Evolutionary conservation across 306 rosid species (phyloP).

Genomic region (Cicer bijugum): DNA sequence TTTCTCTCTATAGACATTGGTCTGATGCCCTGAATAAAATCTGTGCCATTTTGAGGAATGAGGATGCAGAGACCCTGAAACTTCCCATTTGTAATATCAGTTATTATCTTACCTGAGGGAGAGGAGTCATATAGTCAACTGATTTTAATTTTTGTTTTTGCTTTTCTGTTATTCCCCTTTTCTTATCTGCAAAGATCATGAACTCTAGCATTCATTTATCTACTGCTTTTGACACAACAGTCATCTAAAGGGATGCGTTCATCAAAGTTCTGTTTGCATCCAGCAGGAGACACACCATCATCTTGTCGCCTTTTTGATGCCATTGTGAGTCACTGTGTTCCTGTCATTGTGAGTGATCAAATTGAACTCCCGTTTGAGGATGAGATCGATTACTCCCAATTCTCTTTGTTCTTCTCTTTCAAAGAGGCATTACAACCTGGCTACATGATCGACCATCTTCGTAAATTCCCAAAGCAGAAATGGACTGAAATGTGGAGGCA

Average conservation of each 20-base stretch:
- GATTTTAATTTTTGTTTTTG: not conserved
- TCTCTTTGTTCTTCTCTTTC: slow-evolving; percentile 86
- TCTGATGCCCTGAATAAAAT: slow-evolving; percentile 3
- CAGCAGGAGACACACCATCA: slow-evolving; percentile 98
- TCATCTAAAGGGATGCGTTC: slow-evolving; percentile 86
- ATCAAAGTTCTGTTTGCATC: slow-evolving; percentile 93
- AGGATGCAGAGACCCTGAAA: slow-evolving; percentile 36
- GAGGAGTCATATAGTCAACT: slow-evolving; percentile 31
- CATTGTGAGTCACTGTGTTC: slow-evolving; percentile 94
- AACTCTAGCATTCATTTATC: slow-evolving; percentile 40
- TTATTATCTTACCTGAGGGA: slow-evolving; percentile 15
- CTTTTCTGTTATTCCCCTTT: slow-evolving; percentile 5
- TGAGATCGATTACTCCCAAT: slow-evolving; percentile 79
- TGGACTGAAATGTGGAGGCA: slow-evolving; percentile 92
- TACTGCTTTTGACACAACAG: slow-evolving; percentile 55
- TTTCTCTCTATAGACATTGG: slow-evolving; percentile 13
- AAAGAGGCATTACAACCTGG: slow-evolving; percentile 87
- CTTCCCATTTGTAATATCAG: slow-evolving; percentile 19
- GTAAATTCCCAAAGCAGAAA: slow-evolving; percentile 69
- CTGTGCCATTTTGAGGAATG: slow-evolving; percentile 36
- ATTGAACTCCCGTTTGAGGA: slow-evolving; percentile 98
- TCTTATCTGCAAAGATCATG: slow-evolving; percentile 38
- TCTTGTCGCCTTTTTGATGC: slow-evolving; percentile 99
- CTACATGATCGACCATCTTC: slow-evolving; percentile 75
- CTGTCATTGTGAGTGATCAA: slow-evolving; percentile 92